phyloP scores from a whole-genome alignment of 768 basidiomycete genomes.

The Dioszegia hungarica region DNA sequence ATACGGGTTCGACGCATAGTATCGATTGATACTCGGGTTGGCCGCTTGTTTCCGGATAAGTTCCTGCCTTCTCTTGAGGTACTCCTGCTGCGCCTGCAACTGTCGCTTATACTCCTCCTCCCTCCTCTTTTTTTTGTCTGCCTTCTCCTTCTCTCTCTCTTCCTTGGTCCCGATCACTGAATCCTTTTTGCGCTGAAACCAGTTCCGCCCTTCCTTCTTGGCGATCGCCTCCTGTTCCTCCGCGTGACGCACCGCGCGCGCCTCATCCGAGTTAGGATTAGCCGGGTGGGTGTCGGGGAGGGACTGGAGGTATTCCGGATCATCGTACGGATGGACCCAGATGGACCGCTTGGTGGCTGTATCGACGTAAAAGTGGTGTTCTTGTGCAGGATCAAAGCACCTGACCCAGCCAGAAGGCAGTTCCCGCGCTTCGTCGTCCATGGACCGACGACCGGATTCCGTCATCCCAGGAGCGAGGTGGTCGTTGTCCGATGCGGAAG shows the following conservation, averaged over 20 bases:
- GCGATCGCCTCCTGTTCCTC: conserved; percentile 16
- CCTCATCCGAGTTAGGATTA: conserved; percentile 39
- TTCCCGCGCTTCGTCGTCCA: conserved; percentile 46
- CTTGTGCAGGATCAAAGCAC: conserved; percentile 44
- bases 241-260: conserved; percentile 17
- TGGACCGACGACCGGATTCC: conserved; percentile 33
- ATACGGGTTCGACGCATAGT: conserved; percentile 32
- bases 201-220: conserved; percentile 24
- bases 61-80: conserved; percentile 30
- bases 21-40: conserved; percentile 32
- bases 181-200: conserved; percentile 41
- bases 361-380: conserved; percentile 48
- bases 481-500: conserved; percentile 5
- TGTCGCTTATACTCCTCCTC: conserved; percentile 8
- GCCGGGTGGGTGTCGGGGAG: conserved; percentile 45
- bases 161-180: conserved; percentile 37
- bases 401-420: conserved; percentile 47
- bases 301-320: conserved; percentile 37
- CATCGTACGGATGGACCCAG: conserved; percentile 49
- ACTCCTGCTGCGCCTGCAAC: conserved; percentile 20
- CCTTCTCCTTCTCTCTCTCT: conserved; percentile 25
- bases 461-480: conserved; percentile 11
- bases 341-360: conserved; percentile 34
- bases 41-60: conserved; percentile 29
- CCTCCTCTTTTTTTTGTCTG: conserved; percentile 10